Evolutionary conservation across 2,329 filamentous ascomycete genomes (phyloP).

Genomic region (Trichoderma citrinoviride): DNA sequence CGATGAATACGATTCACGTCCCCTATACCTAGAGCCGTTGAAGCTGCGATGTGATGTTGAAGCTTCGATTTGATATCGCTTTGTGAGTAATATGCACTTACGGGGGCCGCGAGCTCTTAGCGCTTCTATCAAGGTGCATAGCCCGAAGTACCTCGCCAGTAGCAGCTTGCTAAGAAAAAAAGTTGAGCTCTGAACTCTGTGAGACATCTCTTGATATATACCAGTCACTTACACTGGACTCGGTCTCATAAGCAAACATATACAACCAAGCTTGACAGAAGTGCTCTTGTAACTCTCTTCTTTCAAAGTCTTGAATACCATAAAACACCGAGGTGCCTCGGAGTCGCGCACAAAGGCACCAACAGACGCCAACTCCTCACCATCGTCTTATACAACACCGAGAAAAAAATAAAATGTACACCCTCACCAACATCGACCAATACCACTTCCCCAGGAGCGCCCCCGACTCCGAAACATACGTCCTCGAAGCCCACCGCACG

Average conservation of each 20-base stretch:
- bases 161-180: background rate
- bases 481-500: constrained; percentile 57
- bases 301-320: too few species aligned
- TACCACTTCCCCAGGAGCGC: constrained; percentile 31
- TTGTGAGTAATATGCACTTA: constrained; percentile 31
- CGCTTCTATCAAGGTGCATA: background rate
- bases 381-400: background rate
- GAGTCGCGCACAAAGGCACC: too few species aligned
- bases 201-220: background rate
- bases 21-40: background rate
- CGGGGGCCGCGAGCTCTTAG: constrained; percentile 28
- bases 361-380: background rate
- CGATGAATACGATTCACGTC: background rate
- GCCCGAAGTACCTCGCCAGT: too few species aligned
- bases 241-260: too few species aligned
- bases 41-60: background rate
- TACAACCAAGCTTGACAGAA: background rate
- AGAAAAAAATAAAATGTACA: constrained; percentile 33
- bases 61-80: background rate
- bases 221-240: too few species aligned
- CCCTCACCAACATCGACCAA: constrained; percentile 34
- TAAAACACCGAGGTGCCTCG: too few species aligned
- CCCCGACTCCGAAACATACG: constrained; percentile 46
- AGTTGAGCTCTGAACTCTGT: background rate
- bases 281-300: too few species aligned